phyloP scores from a whole-genome alignment of 75 land plant species.

The Sequoiadendron giganteum region DNA sequence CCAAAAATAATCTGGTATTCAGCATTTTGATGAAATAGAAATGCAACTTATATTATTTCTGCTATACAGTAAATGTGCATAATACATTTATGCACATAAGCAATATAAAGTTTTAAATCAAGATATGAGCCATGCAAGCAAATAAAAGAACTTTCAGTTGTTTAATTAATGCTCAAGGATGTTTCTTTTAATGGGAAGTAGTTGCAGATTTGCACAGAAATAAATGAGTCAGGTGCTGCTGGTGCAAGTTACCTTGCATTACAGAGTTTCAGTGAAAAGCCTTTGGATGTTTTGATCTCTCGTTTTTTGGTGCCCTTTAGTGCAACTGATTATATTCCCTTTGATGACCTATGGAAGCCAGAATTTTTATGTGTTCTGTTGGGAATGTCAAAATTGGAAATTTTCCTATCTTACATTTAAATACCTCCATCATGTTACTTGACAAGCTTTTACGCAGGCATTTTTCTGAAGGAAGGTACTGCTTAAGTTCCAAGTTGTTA shows the following conservation, averaged over 20 bases:
- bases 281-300: background rate
- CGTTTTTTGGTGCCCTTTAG: background rate
- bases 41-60: background rate
- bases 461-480: conserved; percentile 38
- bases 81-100: background rate
- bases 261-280: background rate
- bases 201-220: background rate
- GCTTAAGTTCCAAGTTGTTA: conserved; percentile 70
- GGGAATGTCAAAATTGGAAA: conserved; percentile 6
- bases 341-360: background rate
- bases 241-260: background rate
- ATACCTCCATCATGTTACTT: conserved; percentile 11
- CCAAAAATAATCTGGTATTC: background rate
- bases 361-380: background rate
- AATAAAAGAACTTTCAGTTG: background rate
- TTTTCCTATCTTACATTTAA: conserved; percentile 2
- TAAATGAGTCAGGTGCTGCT: background rate
- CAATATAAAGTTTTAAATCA: background rate
- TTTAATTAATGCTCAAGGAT: background rate
- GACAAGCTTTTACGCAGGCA: conserved; percentile 18
- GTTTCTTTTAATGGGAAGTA: background rate
- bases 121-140: background rate
- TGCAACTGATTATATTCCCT: conserved; percentile 6
- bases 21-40: background rate
- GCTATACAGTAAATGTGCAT: background rate